These are phyloP conservation scores for Lolium perenne DNA, from an alignment of 176 grass and related monocot species.

Conservation along the genomic window DNA sequence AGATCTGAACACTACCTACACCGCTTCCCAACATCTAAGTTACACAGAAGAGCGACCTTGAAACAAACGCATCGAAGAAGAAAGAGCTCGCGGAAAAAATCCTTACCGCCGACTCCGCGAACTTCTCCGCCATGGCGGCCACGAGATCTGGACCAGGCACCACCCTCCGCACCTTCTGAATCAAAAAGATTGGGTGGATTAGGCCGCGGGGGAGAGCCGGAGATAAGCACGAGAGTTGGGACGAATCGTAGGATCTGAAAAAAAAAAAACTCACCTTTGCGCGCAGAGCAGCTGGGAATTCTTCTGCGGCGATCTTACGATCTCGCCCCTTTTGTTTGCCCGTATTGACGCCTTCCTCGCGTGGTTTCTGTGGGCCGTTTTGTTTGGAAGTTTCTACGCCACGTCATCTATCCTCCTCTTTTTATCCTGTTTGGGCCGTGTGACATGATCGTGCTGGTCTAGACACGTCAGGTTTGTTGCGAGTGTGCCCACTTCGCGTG, in stretches of 20 bases:
- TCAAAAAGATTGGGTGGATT: conserved; percentile 6
- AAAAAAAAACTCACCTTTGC: conserved; percentile 34
- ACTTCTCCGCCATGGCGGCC: conserved; percentile 52
- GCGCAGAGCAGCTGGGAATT: background rate
- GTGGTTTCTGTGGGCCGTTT: conserved; percentile 13
- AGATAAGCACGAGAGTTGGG: background rate
- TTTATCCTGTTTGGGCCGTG: background rate
- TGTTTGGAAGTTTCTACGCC: conserved; percentile 32
- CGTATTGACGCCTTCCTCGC: conserved; percentile 13
- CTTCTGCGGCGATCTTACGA: conserved; percentile 9
- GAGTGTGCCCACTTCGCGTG: background rate
- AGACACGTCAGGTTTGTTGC: background rate
- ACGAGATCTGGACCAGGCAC: conserved; percentile 16
- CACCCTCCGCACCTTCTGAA: conserved; percentile 2
- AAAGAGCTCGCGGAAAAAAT: background rate
- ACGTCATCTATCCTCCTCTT: background rate
- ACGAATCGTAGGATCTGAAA: background rate
- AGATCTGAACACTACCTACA: background rate
- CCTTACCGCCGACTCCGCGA: conserved; percentile 55
- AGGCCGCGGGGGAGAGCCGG: background rate
- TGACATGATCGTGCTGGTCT: background rate
- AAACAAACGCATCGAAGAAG: background rate
- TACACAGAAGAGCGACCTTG: background rate
- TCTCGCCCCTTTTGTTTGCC: background rate
- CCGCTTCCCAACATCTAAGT: background rate